A percentile compares a stretch with the other conserved stretches of the same genome.
These are phyloP conservation scores for Termitomyces sp. DNA, from an alignment of 768 basidiomycete species.

Conservation along the genomic window DNA sequence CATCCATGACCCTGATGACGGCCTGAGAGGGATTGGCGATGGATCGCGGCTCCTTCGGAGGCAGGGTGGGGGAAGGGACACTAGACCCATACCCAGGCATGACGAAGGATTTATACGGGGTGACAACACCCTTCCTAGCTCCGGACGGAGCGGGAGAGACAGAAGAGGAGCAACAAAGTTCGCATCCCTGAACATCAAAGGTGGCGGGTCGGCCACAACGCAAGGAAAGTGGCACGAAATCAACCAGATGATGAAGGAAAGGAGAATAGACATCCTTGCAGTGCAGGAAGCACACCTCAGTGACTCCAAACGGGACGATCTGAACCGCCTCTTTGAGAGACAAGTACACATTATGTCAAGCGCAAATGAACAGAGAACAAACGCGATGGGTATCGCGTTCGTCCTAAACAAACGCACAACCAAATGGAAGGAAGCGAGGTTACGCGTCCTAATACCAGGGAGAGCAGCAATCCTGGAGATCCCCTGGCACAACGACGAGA, in stretches of 20 bases:
- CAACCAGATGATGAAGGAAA: slow-evolving; percentile 17
- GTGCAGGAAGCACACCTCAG: slow-evolving; percentile 1
- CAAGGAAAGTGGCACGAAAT: not conserved
- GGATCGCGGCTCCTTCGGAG: not conserved
- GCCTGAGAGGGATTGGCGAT: not conserved
- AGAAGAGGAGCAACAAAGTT: not conserved
- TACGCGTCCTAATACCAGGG: slow-evolving; percentile 28
- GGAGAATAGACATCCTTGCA: not conserved
- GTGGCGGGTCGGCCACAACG: not conserved
- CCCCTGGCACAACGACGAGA: slow-evolving; percentile 8
- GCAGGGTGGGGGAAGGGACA: not conserved
- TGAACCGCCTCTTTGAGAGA: slow-evolving; percentile 2
- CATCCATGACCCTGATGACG: not conserved
- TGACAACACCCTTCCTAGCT: not conserved
- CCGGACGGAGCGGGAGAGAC: too few relatives aligned
- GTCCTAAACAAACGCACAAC: slow-evolving; percentile 25
- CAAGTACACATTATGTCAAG: slow-evolving; percentile 17
- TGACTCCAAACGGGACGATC: not conserved
- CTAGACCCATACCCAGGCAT: not conserved
- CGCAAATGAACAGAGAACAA: slow-evolving; percentile 9
- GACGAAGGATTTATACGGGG: not conserved
- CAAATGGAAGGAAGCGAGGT: slow-evolving; percentile 11
- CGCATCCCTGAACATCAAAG: not conserved
- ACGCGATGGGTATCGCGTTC: slow-evolving; percentile 27
- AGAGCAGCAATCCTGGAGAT: slow-evolving; percentile 8